Percentiles rank a stretch among this genome's conserved stretches.
These are phyloP conservation scores for Aureobasidium sp. DNA, from an alignment of 2,329 filamentous ascomycete species.

Conservation along the genomic window DNA sequence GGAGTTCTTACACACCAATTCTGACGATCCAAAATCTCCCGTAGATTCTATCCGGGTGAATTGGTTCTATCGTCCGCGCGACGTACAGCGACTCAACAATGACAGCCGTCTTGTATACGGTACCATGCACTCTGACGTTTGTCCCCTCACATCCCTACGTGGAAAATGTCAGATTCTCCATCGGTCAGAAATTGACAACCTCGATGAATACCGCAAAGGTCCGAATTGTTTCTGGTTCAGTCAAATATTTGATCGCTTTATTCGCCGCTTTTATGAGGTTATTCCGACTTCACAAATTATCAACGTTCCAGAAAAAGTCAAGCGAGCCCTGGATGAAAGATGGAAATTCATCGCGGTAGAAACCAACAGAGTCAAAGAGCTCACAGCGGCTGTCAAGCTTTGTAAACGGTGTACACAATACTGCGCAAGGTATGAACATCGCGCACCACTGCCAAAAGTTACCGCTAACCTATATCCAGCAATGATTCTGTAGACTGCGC, in stretches of 20 bases:
- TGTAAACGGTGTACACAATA: conserved; percentile 90
- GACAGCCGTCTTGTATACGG: conserved; percentile 90
- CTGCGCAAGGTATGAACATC: conserved; percentile 68
- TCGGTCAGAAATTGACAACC: conserved; percentile 72
- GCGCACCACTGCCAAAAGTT: not conserved
- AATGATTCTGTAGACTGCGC: conserved; percentile 96
- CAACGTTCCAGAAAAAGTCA: conserved; percentile 91
- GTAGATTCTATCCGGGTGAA: conserved; percentile 89
- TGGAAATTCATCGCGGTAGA: conserved; percentile 97
- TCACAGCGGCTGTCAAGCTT: conserved; percentile 90
- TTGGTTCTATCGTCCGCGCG: conserved; percentile 96
- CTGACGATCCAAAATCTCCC: conserved; percentile 58
- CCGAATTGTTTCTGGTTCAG: conserved; percentile 95
- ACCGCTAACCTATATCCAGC: conserved; percentile 40
- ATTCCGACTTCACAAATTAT: conserved; percentile 88
- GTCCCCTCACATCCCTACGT: conserved; percentile 82
- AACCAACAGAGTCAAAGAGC: conserved; percentile 85
- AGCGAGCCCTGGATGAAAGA: conserved; percentile 88
- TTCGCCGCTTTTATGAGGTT: conserved; percentile 95
- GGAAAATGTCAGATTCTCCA: conserved; percentile 91
- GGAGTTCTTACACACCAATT: conserved; percentile 86
- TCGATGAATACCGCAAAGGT: conserved; percentile 77
- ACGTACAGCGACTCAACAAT: conserved; percentile 85
- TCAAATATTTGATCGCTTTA: conserved; percentile 96
- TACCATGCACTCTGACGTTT: conserved; percentile 97